Evolutionary conservation across 768 basidiomycete species (phyloP), one percentile per base, ranked within the genome.

Genomic region (Lactarius psammicola): DNA sequence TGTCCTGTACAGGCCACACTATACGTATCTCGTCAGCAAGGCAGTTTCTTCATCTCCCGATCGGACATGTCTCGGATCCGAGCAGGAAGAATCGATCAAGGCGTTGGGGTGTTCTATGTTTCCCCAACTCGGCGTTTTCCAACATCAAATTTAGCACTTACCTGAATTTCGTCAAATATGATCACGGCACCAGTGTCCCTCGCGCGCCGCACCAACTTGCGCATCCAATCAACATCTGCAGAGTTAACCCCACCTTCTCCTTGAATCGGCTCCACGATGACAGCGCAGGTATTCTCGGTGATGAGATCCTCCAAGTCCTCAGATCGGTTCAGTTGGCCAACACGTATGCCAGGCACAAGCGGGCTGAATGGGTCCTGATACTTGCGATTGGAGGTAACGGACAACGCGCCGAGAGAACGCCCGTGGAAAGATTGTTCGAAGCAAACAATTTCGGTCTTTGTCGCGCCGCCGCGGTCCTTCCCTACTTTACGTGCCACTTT

Each of bases 141-240:
- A 20, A 28, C 30, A 20, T 28, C 20, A 17, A 23, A 64, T 11
- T 30, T 9, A 3, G n/a, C n/a, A 31, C 83, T 74, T 72, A 95
- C 96, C 87, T 99, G 97, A 71, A 99, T 98, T 79, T 99, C 97
- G 78, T 99, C 97, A 77, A 86, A 98, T 69, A 99, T 94, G 76
- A 98, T 76, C 40, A 96, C 91, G 2, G 96, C 94, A 49, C 93
- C 94, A 36, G 94, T 89, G 71, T 94, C 87, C 75, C 95, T 86
- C 73, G 94, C 95, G 63, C 90, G 83, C 77, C 86, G 85, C 71
- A 94, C 85, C 66, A 99, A 75, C 60, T 87, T 85, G 64, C 82
- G 81, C 69, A 98, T 75, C 88, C 91, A 99, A 54, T 86, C 85
- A 42, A 83, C 80, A 26, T 84, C 77, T 0, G 89, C 91, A 54